Percentiles rank a stretch among this genome's conserved stretches.
Conservation (phyloP, 2,329 filamentous ascomycete species). For the Penicillium italicum region DNA sequence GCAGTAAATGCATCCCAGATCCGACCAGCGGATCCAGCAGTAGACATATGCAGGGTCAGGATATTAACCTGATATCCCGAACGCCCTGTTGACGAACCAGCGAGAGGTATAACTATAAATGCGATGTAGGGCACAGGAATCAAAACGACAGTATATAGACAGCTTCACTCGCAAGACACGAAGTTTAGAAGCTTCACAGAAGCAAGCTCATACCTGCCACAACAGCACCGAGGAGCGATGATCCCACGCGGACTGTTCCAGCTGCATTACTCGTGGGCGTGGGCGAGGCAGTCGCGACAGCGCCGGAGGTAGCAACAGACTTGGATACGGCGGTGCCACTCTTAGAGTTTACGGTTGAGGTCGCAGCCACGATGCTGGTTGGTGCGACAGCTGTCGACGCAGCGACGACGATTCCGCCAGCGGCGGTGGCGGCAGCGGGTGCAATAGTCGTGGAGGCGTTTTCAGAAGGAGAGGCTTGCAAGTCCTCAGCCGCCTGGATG, state of each 20-base stretch:
- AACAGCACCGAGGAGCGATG: slow-evolving; percentile 17
- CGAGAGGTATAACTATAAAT: background rate
- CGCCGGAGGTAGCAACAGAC: background rate
- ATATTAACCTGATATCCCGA: background rate
- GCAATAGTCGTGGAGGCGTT: background rate
- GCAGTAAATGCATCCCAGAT: slow-evolving; percentile 4
- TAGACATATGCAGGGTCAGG: background rate
- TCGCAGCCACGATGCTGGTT: slow-evolving; percentile 22
- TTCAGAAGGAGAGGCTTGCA: slow-evolving; percentile 2
- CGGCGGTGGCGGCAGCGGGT: slow-evolving; percentile 14
- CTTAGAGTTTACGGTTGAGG: slow-evolving; percentile 11
- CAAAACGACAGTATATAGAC: background rate
- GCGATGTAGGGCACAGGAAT: background rate
- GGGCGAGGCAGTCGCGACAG: slow-evolving; percentile 8
- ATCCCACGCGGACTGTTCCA: slow-evolving; percentile 13
- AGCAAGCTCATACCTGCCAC: slow-evolving; percentile 20
- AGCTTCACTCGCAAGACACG: background rate
- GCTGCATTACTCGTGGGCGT: slow-evolving; percentile 19
- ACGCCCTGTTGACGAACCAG: background rate
- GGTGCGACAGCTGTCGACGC: slow-evolving; percentile 13
- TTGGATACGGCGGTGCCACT: slow-evolving; percentile 7
- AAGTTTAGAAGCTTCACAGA: slow-evolving; percentile 5
- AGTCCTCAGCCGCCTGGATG: slow-evolving; percentile 8
- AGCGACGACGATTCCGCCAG: slow-evolving; percentile 22
- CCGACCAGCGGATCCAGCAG: slow-evolving; percentile 4